phyloP scores from a whole-genome alignment of 164 flowering plant species.

The Kalanchoe fedtschenkoi region DNA sequence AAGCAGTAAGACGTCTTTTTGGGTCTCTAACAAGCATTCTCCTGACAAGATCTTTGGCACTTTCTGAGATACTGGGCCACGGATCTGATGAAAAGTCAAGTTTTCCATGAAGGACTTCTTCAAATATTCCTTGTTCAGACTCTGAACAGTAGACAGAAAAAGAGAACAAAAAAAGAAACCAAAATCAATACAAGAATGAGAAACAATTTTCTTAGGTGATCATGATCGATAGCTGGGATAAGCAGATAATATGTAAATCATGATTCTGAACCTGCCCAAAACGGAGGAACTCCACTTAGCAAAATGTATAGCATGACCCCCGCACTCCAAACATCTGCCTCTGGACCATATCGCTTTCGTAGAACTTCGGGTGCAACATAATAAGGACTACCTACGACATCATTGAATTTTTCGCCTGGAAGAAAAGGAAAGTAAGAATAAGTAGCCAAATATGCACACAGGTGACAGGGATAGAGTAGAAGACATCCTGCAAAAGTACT shows the following conservation, averaged over 20 bases:
- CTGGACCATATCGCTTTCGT: neutral
- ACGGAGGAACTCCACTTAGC: constrained; percentile 5
- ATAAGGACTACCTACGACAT: neutral
- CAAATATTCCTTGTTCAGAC: neutral
- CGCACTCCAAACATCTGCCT: constrained; percentile 4
- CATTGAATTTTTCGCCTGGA: neutral
- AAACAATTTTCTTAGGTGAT: neutral
- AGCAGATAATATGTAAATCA: neutral
- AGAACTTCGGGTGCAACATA: constrained; percentile 5
- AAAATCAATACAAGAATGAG: neutral
- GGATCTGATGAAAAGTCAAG: constrained; percentile 5
- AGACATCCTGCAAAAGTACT: no score
- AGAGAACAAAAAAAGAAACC: neutral
- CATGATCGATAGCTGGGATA: neutral
- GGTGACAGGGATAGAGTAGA: no score
- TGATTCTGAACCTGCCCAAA: neutral
- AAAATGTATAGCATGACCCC: constrained; percentile 4
- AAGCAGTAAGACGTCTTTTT: constrained; percentile 1
- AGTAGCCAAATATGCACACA: no score
- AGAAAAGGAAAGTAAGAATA: no score
- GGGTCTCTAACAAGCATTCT: constrained; percentile 3
- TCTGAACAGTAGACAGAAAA: neutral
- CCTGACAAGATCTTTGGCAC: constrained; percentile 2
- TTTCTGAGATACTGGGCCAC: neutral
- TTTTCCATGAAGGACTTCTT: constrained; percentile 3